Evolutionary conservation across 2,329 filamentous ascomycete genomes (phyloP).

Genomic region (Stagonosporopsis rhizophila): DNA sequence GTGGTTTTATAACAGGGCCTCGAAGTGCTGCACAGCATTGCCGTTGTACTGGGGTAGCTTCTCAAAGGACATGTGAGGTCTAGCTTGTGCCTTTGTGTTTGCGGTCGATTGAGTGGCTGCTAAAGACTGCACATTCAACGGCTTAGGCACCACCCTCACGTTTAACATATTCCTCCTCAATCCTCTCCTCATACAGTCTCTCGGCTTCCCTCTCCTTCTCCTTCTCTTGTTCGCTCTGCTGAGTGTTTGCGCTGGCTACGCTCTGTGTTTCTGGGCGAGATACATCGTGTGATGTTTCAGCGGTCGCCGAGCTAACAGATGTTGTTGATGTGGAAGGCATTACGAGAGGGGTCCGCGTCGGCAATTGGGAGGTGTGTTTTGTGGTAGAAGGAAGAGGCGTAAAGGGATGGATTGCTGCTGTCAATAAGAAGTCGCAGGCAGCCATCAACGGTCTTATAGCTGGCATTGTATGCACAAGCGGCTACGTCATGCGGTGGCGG

Average conservation of each 20-base stretch:
- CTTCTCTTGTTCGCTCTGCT: conserved; percentile 29
- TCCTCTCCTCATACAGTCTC: conserved; percentile 46
- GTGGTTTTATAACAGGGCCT: neutral
- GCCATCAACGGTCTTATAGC: neutral
- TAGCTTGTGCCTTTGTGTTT: neutral
- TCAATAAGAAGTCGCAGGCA: neutral
- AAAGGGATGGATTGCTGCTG: neutral
- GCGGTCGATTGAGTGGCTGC: neutral
- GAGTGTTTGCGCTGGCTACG: conserved; percentile 30
- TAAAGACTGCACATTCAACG: neutral
- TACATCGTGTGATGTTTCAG: conserved; percentile 35
- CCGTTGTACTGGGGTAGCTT: neutral
- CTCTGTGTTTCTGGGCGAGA: conserved; percentile 34
- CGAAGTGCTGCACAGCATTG: neutral
- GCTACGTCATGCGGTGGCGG: conserved; percentile 12
- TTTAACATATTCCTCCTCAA: conserved; percentile 52
- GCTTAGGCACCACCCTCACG: conserved; percentile 46
- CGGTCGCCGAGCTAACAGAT: conserved; percentile 27
- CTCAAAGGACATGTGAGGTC: no score
- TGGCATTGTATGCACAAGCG: neutral
- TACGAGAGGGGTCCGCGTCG: neutral
- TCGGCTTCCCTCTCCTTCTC: conserved; percentile 45
- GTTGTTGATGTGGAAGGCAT: conserved; percentile 2
- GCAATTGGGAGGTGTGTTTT: neutral
- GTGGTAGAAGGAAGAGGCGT: neutral